These are phyloP conservation scores for Ogataea hybrid DNA, from an alignment of 1,139 yeast species.

Conservation along the genomic window DNA sequence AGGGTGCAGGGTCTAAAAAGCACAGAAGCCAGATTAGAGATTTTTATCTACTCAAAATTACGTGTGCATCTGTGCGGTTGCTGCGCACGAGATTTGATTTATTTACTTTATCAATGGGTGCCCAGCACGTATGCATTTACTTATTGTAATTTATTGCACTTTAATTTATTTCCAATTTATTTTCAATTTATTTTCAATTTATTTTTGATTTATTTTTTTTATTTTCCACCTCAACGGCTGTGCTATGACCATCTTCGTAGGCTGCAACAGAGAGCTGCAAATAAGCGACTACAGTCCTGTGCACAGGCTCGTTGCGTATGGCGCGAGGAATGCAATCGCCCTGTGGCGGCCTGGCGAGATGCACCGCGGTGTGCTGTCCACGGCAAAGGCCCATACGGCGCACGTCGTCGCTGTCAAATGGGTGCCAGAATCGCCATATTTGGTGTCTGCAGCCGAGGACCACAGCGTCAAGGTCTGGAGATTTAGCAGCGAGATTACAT, in stretches of 20 bases:
- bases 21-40: no score
- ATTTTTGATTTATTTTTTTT: not conserved
- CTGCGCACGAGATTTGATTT: no score
- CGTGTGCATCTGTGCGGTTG: no score
- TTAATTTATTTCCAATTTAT: no score
- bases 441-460: constrained; percentile 71
- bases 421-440: constrained; percentile 42
- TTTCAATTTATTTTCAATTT: no score
- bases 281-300: constrained; percentile 54
- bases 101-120: not conserved
- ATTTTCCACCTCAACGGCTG: constrained; percentile 4
- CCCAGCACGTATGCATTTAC: no score
- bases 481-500: constrained; percentile 18
- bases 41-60: no score
- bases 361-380: constrained; percentile 47
- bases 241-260: constrained; percentile 52
- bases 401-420: constrained; percentile 62
- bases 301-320: constrained; percentile 59
- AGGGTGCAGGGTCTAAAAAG: no score
- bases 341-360: constrained; percentile 52
- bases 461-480: constrained; percentile 61
- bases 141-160: no score
- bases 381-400: constrained; percentile 57
- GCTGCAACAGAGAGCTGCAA: constrained; percentile 75
- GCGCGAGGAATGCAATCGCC: constrained; percentile 73